These are phyloP conservation scores for Ambrosia hybrid DNA, from an alignment of 140 eudicot genomes.

Conservation along the genomic window DNA sequence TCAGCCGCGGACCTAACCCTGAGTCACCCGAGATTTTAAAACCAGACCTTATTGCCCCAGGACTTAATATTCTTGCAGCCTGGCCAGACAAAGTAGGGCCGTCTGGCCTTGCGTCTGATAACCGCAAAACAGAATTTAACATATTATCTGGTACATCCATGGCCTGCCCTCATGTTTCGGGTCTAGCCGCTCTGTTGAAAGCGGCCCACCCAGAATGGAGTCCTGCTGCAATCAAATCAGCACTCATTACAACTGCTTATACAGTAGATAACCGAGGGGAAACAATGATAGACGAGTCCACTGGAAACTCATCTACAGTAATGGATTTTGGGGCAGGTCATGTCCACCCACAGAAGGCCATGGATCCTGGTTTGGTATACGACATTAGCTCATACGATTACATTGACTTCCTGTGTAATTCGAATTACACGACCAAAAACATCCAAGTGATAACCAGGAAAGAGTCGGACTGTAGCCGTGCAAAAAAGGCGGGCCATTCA, in stretches of 20 bases:
- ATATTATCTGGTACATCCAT: constrained; percentile 89
- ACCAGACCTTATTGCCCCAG: constrained; percentile 94
- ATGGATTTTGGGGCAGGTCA: constrained; percentile 96
- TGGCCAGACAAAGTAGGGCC: constrained; percentile 91
- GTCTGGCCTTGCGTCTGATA: constrained; percentile 67
- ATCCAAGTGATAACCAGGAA: constrained; percentile 66
- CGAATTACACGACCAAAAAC: constrained; percentile 65
- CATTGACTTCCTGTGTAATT: constrained; percentile 76
- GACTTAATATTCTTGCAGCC: constrained; percentile 84
- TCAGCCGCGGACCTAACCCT: constrained; percentile 96
- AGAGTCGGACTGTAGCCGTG: constrained; percentile 56
- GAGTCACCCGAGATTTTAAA: constrained; percentile 81
- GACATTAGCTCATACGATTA: constrained; percentile 72
- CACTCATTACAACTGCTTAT: constrained; percentile 79
- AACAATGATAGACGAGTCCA: constrained; percentile 76
- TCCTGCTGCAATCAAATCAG: constrained; percentile 89
- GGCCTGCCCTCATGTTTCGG: constrained; percentile 98
- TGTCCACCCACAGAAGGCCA: constrained; percentile 82
- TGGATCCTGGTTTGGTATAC: constrained; percentile 87
- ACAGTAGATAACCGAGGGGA: constrained; percentile 59
- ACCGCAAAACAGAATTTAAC: constrained; percentile 72
- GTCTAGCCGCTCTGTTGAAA: constrained; percentile 74
- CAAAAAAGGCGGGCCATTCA: constrained; percentile 59
- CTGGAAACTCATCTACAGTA: constrained; percentile 73
- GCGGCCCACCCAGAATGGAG: constrained; percentile 95